Conservation (phyloP, 2,329 filamentous ascomycete genomes). For the Juglanconis sp. region DNA sequence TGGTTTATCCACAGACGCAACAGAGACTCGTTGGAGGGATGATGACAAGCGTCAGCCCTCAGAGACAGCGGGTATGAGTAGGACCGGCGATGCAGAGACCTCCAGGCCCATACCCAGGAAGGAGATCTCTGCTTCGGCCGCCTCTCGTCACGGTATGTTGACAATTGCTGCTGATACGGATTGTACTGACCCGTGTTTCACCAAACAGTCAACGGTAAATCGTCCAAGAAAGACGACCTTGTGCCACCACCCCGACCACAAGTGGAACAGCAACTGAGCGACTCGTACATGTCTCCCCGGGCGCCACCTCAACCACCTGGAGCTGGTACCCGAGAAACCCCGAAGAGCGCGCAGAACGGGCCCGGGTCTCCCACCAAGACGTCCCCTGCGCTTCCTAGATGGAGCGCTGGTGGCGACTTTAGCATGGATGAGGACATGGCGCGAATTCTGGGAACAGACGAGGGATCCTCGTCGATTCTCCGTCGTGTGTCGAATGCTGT, state of each 20-base stretch:
- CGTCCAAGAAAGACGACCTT: constrained; percentile 24
- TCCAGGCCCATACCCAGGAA: constrained; percentile 60
- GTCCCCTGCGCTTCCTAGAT: constrained; percentile 68
- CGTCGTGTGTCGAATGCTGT: constrained; percentile 90
- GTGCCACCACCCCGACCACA: constrained; percentile 26
- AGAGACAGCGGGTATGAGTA: constrained; percentile 39
- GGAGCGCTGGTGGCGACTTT: constrained; percentile 80
- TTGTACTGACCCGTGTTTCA: constrained; percentile 13
- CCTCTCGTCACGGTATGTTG: constrained; percentile 42
- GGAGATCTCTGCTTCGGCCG: constrained; percentile 47
- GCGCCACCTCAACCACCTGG: constrained; percentile 50
- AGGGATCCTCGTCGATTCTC: constrained; percentile 74
- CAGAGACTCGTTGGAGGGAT: constrained; percentile 56
- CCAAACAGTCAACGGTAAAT: constrained; percentile 34
- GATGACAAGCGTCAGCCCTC: constrained; percentile 45
- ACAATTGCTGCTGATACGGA: constrained; percentile 8
- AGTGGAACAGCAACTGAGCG: constrained; percentile 41
- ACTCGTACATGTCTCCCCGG: constrained; percentile 58
- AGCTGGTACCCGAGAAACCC: constrained; percentile 44
- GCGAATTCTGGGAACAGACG: constrained; percentile 77
- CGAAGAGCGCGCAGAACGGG: constrained; percentile 36
- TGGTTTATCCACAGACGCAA: constrained; percentile 51
- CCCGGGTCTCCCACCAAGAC: constrained; percentile 41
- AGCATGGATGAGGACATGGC: constrained; percentile 96
- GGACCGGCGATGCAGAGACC: constrained; percentile 33